Conservation (phyloP, 768 basidiomycete genomes). For the Leccinum subgranulosum region DNA sequence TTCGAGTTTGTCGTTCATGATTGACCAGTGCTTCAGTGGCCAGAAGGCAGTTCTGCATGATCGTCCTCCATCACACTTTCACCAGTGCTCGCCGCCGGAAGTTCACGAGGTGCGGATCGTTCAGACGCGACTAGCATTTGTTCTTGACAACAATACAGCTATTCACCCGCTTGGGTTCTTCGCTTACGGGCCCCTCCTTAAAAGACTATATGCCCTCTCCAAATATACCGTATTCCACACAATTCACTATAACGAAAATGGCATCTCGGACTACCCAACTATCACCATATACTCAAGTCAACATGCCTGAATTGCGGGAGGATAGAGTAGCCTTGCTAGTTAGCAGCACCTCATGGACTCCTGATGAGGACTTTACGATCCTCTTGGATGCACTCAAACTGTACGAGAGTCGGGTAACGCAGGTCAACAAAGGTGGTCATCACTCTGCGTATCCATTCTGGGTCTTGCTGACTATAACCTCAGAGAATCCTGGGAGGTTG, state of each 20-base stretch:
- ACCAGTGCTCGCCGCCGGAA: constrained; percentile 63
- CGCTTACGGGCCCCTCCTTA: constrained; percentile 34
- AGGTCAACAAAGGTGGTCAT: constrained; percentile 21
- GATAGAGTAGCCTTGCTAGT: constrained; percentile 86
- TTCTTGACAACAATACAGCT: constrained; percentile 35
- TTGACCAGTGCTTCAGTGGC: constrained; percentile 52
- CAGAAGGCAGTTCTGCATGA: constrained; percentile 80
- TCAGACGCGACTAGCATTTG: neutral
- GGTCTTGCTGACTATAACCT: neutral
- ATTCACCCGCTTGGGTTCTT: constrained; percentile 45
- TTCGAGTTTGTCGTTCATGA: neutral
- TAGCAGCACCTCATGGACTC: constrained; percentile 95
- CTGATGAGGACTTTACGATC: constrained; percentile 92
- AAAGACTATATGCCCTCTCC: constrained; percentile 52
- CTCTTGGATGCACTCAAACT: constrained; percentile 68
- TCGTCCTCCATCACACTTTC: constrained; percentile 85
- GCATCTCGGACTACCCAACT: constrained; percentile 22
- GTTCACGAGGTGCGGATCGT: constrained; percentile 64
- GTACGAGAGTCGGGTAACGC: constrained; percentile 63
- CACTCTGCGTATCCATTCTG: neutral
- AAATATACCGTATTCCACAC: constrained; percentile 54
- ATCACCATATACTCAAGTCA: constrained; percentile 13
- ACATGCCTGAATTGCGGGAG: constrained; percentile 49
- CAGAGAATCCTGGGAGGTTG: constrained; percentile 35
- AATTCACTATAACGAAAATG: constrained; percentile 49